Conservation (phyloP, 2,329 filamentous ascomycete species). For the Tympanopsis confertula region DNA sequence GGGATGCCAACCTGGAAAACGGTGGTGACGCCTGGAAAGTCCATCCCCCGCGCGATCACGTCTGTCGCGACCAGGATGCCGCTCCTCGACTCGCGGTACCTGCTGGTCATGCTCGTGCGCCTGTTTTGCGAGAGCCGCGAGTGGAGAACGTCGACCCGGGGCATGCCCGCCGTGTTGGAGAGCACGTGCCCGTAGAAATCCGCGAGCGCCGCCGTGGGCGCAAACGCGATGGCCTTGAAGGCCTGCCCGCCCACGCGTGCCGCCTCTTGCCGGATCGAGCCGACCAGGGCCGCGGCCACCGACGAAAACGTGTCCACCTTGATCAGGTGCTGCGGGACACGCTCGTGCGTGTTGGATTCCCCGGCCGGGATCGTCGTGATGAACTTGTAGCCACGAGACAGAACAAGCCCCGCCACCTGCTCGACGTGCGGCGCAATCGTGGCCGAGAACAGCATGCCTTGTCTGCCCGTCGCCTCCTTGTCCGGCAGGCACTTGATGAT, state of each 20-base stretch:
- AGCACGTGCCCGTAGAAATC: conserved; percentile 37
- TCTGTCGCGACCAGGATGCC: conserved; percentile 57
- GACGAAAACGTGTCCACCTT: conserved; percentile 48
- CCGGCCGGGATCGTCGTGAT: conserved; percentile 57
- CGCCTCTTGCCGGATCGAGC: conserved; percentile 37
- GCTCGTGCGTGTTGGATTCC: conserved; percentile 65
- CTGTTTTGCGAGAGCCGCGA: conserved; percentile 36
- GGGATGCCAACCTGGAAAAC: conserved; percentile 54
- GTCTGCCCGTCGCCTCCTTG: conserved; percentile 73
- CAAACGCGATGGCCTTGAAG: conserved; percentile 81
- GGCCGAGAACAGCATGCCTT: conserved; percentile 97
- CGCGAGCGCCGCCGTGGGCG: conserved; percentile 44
- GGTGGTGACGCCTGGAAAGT: conserved; percentile 58
- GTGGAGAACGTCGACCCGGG: conserved; percentile 32
- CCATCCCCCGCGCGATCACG: conserved; percentile 62
- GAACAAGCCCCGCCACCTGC: conserved; percentile 57
- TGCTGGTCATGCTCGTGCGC: conserved; percentile 35
- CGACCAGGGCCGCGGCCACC: conserved; percentile 45
- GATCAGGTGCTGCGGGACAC: conserved; percentile 63
- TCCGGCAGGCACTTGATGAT: conserved; percentile 95
- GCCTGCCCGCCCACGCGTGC: conserved; percentile 21
- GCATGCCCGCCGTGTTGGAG: conserved; percentile 22
- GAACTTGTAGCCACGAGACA: conserved; percentile 52
- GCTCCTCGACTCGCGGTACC: conserved; percentile 19
- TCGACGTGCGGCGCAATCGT: conserved; percentile 75